A percentile compares a stretch with the other conserved stretches of the same genome.
Evolutionary conservation across 768 basidiomycete genomes (phyloP).

Genomic region (Phaffia tasmanica): DNA sequence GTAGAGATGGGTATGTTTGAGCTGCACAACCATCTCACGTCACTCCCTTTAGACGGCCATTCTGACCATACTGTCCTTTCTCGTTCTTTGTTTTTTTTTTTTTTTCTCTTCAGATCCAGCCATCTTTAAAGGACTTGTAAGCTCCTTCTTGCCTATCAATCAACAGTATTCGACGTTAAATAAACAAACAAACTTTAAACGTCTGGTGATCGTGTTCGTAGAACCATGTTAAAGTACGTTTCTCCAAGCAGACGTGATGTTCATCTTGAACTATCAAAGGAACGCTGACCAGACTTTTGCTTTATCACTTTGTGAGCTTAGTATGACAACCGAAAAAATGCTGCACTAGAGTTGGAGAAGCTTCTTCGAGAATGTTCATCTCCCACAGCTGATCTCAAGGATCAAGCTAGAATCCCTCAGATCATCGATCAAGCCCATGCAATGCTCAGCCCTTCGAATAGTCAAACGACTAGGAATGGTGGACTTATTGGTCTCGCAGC

Average conservation of each 20-base stretch:
- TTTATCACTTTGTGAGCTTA: neutral
- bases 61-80: neutral
- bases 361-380: conserved; percentile 57
- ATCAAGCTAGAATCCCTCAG: conserved; percentile 64
- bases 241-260: too few species aligned
- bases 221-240: conserved; percentile 19
- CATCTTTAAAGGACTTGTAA: conserved; percentile 26
- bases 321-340: conserved; percentile 91
- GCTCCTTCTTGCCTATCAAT: neutral
- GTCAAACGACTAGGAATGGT: conserved; percentile 81
- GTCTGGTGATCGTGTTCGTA: neutral
- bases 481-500: conserved; percentile 93
- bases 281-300: neutral
- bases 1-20: too few species aligned
- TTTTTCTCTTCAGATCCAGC: conserved; percentile 13
- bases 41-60: too few species aligned
- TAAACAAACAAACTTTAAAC: neutral
- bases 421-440: conserved; percentile 92
- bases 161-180: too few species aligned
- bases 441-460: conserved; percentile 79
- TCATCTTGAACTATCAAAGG: neutral
- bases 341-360: conserved; percentile 94
- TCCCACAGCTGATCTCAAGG: conserved; percentile 38
- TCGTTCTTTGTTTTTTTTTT: neutral
- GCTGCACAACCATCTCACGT: too few species aligned